These are phyloP conservation scores for Circinella umbellata DNA, from an alignment of 371 early-diverging fungal species.

Conservation along the genomic window DNA sequence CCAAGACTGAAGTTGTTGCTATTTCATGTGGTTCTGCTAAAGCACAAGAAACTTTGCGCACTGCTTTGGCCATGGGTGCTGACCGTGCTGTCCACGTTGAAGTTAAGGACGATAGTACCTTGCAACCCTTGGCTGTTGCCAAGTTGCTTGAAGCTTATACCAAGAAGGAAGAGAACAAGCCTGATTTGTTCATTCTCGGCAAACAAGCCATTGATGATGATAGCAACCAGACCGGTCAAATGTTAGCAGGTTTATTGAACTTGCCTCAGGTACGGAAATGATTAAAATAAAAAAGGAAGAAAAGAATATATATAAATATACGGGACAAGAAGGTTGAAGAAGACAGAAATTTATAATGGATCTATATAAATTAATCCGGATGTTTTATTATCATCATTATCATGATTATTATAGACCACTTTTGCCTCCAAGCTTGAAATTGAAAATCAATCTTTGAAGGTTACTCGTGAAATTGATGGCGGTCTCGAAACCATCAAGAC, in stretches of 20 bases:
- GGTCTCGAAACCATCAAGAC: slow-evolving; percentile 93
- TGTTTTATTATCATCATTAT: slow-evolving; percentile 6
- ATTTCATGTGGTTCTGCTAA: slow-evolving; percentile 92
- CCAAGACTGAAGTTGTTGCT: slow-evolving; percentile 83
- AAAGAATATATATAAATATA: neutral
- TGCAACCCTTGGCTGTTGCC: slow-evolving; percentile 90
- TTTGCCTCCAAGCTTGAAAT: slow-evolving; percentile 97
- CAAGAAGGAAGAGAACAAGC: slow-evolving; percentile 85
- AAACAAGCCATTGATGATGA: slow-evolving; percentile 99
- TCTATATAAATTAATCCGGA: neutral
- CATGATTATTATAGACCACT: slow-evolving; percentile 68
- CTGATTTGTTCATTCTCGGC: slow-evolving; percentile 93
- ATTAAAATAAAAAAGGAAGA: neutral
- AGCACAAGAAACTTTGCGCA: slow-evolving; percentile 91
- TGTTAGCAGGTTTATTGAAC: slow-evolving; percentile 94
- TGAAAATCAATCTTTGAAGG: slow-evolving; percentile 70
- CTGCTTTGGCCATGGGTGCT: slow-evolving; percentile 98
- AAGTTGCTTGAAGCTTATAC: slow-evolving; percentile 89
- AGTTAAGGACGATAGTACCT: slow-evolving; percentile 70
- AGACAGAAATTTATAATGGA: neutral
- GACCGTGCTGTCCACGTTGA: slow-evolving; percentile 97
- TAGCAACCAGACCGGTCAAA: slow-evolving; percentile 96
- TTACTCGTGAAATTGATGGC: slow-evolving; percentile 97
- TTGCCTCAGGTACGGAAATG: slow-evolving; percentile 85
- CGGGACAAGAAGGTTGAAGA: neutral